Evolutionary conservation across 2,329 filamentous ascomycete genomes (phyloP), one percentile per base, ranked within the genome.

Genomic region (Cercospora sp.): DNA sequence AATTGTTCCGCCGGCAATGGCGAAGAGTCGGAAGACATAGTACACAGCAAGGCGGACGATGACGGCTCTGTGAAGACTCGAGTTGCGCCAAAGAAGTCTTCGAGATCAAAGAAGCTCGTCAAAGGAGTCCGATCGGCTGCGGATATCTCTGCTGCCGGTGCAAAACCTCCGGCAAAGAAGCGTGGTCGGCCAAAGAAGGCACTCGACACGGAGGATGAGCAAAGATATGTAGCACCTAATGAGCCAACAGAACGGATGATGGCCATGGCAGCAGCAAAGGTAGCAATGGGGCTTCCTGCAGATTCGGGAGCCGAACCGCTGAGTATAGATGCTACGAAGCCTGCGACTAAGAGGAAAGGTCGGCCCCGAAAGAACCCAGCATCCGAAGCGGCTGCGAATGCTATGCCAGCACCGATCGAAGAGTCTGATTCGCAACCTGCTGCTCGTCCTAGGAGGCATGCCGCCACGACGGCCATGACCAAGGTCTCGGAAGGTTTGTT

Each of bases 401-500:
- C 24, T 16, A 18, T 4, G 53, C 6, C 28, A 57, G 13, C 16
- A 24, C 53, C 18, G 12, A 26, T 24, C 16, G 12, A 53, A 21
- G 49, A 26, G 16, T n/a, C 49, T 5, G 5, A 3, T 1, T 8
- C 6, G 16, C 30, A 57, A 6, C 18, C 5, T 10, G 2, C 24
- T 5, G 30, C 63, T 9, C 66, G 74, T 21, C 73, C 74, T 37
- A 73, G 67, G 63, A 72, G 74, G 60, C 67, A 67, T 28, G 75
- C 75, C 18, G 75, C 74, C 30, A 59, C 70, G 13, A 66, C 49
- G 51, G 74, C 75, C n/a, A 66, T 66, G 60, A 62, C 45, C 10
- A 74, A 72, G 57, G 72, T 76, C 3, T 59, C 68, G 8, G 66
- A 71, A 49, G 72, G 69, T n/a, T 71, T 74, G 21, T 55, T 69